Evolutionary conservation across 805 yeast genomes (phyloP).

Genomic region (Lipomyces yamadae): DNA sequence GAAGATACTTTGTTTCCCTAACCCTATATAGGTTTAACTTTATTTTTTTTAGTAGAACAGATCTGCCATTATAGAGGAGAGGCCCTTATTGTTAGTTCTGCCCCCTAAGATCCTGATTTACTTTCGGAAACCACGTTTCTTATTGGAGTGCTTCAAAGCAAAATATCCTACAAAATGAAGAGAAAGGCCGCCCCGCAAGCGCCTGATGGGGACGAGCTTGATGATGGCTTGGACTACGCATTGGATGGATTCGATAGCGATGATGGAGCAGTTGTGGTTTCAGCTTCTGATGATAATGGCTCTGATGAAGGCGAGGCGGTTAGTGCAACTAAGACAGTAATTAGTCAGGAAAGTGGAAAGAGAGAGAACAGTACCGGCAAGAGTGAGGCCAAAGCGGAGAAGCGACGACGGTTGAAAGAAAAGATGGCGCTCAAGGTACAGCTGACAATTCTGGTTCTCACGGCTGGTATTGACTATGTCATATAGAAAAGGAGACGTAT

Average conservation of each 20-base stretch:
- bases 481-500: conserved; percentile 28
- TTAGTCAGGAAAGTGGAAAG: conserved; percentile 1
- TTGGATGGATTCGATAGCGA: conserved; percentile 17
- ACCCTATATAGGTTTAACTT: background rate
- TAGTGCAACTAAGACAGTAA: background rate
- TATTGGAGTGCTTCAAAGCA: background rate
- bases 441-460: background rate
- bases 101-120: background rate
- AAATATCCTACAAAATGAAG: background rate
- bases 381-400: conserved; percentile 16
- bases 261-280: conserved; percentile 12
- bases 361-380: background rate
- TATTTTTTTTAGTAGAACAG: background rate
- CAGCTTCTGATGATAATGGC: conserved; percentile 12
- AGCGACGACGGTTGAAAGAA: conserved; percentile 26
- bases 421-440: conserved; percentile 22
- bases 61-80: background rate
- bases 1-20: background rate
- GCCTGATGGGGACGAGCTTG: conserved; percentile 32
- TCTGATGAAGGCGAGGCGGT: conserved; percentile 3
- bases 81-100: background rate
- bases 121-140: background rate
- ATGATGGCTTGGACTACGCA: conserved; percentile 34
- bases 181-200: background rate
- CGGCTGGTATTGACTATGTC: background rate